phyloP scores from a whole-genome alignment of 2,329 filamentous ascomycete species.

The Stachybotrys chartarum region DNA sequence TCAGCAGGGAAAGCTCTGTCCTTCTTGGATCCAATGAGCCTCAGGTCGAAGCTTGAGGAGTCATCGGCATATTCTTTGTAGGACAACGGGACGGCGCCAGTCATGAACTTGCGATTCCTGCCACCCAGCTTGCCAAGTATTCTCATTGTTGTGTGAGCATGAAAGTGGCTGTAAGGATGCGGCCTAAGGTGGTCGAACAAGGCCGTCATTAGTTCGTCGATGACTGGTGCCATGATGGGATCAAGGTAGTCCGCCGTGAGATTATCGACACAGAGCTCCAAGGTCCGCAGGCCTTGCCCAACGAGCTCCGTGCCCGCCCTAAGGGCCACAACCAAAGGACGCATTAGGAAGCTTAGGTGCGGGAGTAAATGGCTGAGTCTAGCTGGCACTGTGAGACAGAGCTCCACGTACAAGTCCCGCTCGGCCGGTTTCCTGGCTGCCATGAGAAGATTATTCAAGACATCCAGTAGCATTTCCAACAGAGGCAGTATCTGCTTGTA shows the following conservation, averaged over 20 bases:
- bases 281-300: constrained; percentile 82
- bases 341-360: constrained; percentile 94
- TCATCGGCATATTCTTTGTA: constrained; percentile 88
- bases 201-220: constrained; percentile 97
- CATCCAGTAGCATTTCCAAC: constrained; percentile 94
- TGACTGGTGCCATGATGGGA: constrained; percentile 97
- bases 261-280: constrained; percentile 97
- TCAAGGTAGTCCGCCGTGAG: constrained; percentile 96
- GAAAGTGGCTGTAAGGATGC: constrained; percentile 92
- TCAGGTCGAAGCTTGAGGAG: constrained; percentile 76
- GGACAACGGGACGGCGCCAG: constrained; percentile 73
- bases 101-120: constrained; percentile 92
- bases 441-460: constrained; percentile 88
- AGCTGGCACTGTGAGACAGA: constrained; percentile 93
- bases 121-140: constrained; percentile 96
- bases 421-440: constrained; percentile 86
- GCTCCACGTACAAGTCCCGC: constrained; percentile 91
- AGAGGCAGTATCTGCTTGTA: constrained; percentile 97
- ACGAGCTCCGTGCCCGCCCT: constrained; percentile 89
- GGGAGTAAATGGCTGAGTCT: constrained; percentile 89
- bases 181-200: constrained; percentile 93
- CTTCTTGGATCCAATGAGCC: constrained; percentile 80
- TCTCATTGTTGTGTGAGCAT: constrained; percentile 94
- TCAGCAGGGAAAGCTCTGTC: constrained; percentile 83
- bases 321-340: constrained; percentile 90